phyloP scores from a whole-genome alignment of 805 yeast genomes.

The Saccharomycopsis sp. region DNA sequence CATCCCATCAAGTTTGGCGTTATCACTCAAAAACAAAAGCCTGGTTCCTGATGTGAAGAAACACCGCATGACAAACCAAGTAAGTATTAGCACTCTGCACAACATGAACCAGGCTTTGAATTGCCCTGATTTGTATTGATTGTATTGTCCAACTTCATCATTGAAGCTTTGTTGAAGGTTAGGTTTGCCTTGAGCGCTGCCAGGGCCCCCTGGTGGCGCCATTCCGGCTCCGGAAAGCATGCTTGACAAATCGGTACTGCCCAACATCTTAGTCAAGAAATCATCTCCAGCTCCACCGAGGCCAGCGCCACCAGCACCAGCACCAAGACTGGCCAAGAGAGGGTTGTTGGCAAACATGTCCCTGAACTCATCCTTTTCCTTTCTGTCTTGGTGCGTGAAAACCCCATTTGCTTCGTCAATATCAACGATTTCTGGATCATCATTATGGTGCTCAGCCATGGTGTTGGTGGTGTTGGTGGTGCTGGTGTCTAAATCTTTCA shows the following conservation, averaged over 20 bases:
- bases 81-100: conserved; percentile 7
- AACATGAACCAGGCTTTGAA: conserved; percentile 15
- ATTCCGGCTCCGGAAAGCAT: no score
- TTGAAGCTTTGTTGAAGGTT: no score
- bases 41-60: conserved; percentile 6
- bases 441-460: background rate
- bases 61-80: conserved; percentile 4
- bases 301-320: background rate
- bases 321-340: background rate
- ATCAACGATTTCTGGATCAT: conserved; percentile 9
- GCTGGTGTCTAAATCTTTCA: background rate
- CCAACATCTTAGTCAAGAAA: conserved; percentile 4
- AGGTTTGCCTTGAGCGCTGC: no score
- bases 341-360: background rate
- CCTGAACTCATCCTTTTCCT: conserved; percentile 2
- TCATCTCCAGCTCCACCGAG: conserved; percentile 1
- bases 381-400: no score
- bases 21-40: background rate
- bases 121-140: conserved; percentile 10
- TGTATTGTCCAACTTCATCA: no score
- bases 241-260: conserved; percentile 1
- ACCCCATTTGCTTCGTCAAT: background rate
- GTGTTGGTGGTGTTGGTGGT: background rate
- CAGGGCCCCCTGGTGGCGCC: no score
- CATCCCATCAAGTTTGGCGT: no score